These are phyloP conservation scores for Trichosanthes truncata DNA, from an alignment of 306 rosid species.

Conservation along the genomic window DNA sequence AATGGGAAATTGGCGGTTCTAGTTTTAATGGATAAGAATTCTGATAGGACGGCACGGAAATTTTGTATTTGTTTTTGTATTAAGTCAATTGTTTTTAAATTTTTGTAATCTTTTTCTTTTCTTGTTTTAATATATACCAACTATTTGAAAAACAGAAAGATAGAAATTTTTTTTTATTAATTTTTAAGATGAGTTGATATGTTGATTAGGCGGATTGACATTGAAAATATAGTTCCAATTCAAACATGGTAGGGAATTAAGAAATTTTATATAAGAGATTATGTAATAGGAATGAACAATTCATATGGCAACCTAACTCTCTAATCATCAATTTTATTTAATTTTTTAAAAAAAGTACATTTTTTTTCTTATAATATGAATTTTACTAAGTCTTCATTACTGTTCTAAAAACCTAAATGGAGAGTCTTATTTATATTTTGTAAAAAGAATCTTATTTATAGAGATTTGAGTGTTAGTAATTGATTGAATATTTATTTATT, in stretches of 20 bases:
- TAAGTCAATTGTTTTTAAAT: background rate
- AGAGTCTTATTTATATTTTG: background rate
- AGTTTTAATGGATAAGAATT: background rate
- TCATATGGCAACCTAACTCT: background rate
- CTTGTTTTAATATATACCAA: background rate
- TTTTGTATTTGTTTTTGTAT: background rate
- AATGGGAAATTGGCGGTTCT: background rate
- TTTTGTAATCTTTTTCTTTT: background rate
- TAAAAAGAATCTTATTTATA: no score
- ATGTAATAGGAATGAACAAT: background rate
- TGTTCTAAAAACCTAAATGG: background rate
- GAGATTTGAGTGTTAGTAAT: no score
- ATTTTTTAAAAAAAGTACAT: no score
- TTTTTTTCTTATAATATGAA: no score
- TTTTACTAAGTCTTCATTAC: no score
- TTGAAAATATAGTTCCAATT: background rate
- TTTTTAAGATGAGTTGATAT: background rate
- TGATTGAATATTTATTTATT: no score
- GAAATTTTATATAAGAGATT: background rate
- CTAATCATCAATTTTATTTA: no score
- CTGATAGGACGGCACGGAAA: background rate
- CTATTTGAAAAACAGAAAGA: background rate
- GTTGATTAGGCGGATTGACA: no score
- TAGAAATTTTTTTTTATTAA: background rate
- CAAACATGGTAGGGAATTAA: background rate